Base-by-base conservation (phyloP, 441 rosid genomes). In the Gossypium schwendimanii region DNA sequence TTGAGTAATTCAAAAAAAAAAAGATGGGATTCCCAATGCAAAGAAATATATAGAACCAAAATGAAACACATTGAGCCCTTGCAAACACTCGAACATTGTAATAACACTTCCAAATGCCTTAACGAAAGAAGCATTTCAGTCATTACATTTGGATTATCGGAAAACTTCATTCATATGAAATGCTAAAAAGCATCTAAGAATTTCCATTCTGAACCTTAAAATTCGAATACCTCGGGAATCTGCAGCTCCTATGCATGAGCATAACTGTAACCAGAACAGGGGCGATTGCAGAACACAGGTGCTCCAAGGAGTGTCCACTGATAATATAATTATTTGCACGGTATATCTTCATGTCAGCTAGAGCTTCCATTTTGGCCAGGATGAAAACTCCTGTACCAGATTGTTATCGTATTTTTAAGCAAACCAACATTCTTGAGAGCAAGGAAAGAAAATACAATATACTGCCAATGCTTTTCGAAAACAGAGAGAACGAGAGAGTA, bases 241-340 rank as follows among this genome's bases (percentile, higher is more conserved):
- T 88, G 47, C 82, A 69, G 78, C 76, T 81, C 81, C 98, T 85
- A 57, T 71, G 73, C 75, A 88, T 44, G 75, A 93, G 97, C 98
- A 93, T 93, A 28, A 88, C 7, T 28, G 89, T 73, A 14, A 89
- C 86, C 73, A 91, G 69, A 74, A 84, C 74, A 28, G 86, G 87
- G 57, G 85, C 81, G 31, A 74, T 52, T 3, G 88, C 91, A 4
- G 87, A 84, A 80, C 89, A 87, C 74, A 91, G 73, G 80, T 91
- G 95, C 79, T 73, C 94, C 75, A 89, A 81, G 59, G 92, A 93
- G 75, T 88, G 98, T 3, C 98, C 94, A 0, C 95, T 91, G 73
- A 88, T 85, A 57, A 83, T 71, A 76, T 84, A 89, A 23, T 64
- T 76, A 82, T 79, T 88, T 0, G 83, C 81, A 28, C 15, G 78